Evolutionary conservation across 2,329 filamentous ascomycete species (phyloP).

Genomic region (Fusarium pininemorale): DNA sequence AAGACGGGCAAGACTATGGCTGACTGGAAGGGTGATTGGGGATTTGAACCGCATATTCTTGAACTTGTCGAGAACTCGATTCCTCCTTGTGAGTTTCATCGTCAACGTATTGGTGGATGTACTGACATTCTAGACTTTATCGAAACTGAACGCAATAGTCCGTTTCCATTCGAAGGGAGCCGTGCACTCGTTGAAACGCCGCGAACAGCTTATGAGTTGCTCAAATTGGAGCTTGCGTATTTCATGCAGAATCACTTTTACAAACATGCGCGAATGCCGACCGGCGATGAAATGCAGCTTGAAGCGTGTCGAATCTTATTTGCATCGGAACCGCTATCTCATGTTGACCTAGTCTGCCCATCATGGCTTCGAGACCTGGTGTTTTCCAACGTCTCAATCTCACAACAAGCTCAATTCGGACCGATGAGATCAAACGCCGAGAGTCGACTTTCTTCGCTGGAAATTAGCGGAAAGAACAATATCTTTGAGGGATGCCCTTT

Average conservation of each 20-base stretch:
- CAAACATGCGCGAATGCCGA: slow-evolving; percentile 22
- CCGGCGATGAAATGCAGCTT: slow-evolving; percentile 30
- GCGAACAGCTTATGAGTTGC: slow-evolving; percentile 31
- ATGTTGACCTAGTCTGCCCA: not conserved
- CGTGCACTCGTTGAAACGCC: slow-evolving; percentile 31
- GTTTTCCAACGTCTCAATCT: slow-evolving; percentile 15
- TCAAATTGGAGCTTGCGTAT: slow-evolving; percentile 35
- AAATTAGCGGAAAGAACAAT: slow-evolving; percentile 43
- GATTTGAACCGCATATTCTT: slow-evolving; percentile 50
- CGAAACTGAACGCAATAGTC: slow-evolving; percentile 34
- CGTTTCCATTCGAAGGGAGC: slow-evolving; percentile 32
- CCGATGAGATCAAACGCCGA: slow-evolving; percentile 39
- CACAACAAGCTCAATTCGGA: slow-evolving; percentile 37
- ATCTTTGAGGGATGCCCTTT: slow-evolving; percentile 44
- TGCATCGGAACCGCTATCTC: slow-evolving; percentile 16
- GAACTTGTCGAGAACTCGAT: slow-evolving; percentile 54
- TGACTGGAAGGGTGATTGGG: slow-evolving; percentile 55
- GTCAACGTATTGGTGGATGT: rapidly evolving
- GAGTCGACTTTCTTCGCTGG: slow-evolving; percentile 32
- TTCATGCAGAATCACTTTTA: slow-evolving; percentile 40
- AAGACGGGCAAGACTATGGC: slow-evolving; percentile 53
- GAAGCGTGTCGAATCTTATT: slow-evolving; percentile 33
- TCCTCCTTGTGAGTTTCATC: slow-evolving; percentile 47
- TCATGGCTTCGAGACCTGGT: slow-evolving; percentile 38
- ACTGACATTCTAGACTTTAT: slow-evolving; percentile 14